Conservation (phyloP, 371 early-diverging fungal genomes). For the Nematocida homosporus region DNA sequence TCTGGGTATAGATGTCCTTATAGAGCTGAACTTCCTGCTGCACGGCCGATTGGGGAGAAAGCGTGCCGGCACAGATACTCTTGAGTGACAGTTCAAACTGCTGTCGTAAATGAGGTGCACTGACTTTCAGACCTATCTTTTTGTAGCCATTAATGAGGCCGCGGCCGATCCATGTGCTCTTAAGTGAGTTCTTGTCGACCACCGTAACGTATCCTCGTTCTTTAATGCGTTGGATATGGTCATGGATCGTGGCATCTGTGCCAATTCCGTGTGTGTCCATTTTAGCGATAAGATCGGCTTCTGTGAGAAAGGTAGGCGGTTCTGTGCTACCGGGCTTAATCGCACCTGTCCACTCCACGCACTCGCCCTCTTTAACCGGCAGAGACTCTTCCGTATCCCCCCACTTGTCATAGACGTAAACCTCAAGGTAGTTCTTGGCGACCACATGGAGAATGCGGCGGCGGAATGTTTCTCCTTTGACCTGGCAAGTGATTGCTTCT, state of each 20-base stretch:
- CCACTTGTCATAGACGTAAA: conserved; percentile 91
- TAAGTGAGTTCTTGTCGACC: conserved; percentile 69
- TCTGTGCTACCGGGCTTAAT: conserved; percentile 72
- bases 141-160: conserved; percentile 85
- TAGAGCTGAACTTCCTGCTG: conserved; percentile 61
- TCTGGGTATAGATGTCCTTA: conserved; percentile 66
- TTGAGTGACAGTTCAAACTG: conserved; percentile 71
- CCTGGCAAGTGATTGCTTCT: conserved; percentile 72
- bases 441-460: conserved; percentile 63
- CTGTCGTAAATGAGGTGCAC: conserved; percentile 65
- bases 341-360: neutral
- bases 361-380: conserved; percentile 70
- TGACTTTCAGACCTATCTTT: conserved; percentile 70
- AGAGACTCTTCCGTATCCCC: conserved; percentile 73
- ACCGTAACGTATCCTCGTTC: conserved; percentile 81
- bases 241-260: conserved; percentile 97
- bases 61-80: conserved; percentile 68
- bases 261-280: conserved; percentile 98
- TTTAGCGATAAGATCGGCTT: conserved; percentile 81
- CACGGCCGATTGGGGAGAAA: conserved; percentile 51
- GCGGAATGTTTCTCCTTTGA: conserved; percentile 73
- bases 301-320: conserved; percentile 78
- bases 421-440: conserved; percentile 83
- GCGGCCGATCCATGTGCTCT: conserved; percentile 82
- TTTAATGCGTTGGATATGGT: conserved; percentile 90